These are phyloP conservation scores for Plasmodium malariae DNA, from an alignment of 169 alveolate species.

Conservation along the genomic window DNA sequence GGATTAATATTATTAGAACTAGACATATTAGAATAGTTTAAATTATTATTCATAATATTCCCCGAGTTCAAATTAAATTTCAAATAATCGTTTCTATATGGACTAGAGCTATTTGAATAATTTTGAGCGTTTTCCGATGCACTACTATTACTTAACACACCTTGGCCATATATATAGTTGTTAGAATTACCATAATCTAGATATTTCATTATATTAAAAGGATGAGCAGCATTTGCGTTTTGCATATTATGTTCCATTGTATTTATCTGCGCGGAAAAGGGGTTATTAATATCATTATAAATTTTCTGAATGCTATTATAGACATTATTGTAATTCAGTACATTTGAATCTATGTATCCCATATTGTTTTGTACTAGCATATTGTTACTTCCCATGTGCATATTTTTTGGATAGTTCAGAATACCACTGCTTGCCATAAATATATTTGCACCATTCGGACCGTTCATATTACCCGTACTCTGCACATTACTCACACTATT, in stretches of 20 bases:
- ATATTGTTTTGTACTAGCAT: conserved; percentile 18
- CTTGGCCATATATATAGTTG: conserved; percentile 17
- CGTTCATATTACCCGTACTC: not conserved
- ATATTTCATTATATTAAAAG: conserved; percentile 56
- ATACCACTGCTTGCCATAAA: conserved; percentile 8
- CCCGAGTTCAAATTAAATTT: conserved; percentile 23
- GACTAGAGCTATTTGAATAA: conserved; percentile 44
- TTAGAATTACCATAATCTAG: conserved; percentile 47
- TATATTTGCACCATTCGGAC: conserved; percentile 19
- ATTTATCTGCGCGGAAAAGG: conserved; percentile 20
- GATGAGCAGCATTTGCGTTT: conserved; percentile 17
- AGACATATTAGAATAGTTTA: conserved; percentile 47
- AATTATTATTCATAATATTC: conserved; percentile 19
- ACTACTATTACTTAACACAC: conserved; percentile 50
- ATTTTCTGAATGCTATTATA: conserved; percentile 20
- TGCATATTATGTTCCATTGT: conserved; percentile 26
- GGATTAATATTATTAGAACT: conserved; percentile 37
- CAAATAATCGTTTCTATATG: conserved; percentile 51
- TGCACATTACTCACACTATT: not conserved
- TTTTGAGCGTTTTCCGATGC: conserved; percentile 34
- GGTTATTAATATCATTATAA: conserved; percentile 30
- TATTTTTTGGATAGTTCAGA: conserved; percentile 33
- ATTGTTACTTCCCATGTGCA: conserved; percentile 21
- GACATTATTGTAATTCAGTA: conserved; percentile 31
- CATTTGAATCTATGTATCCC: conserved; percentile 42